Percentiles rank a stretch among this genome's conserved stretches.
These are phyloP conservation scores for Marasmius oreades DNA, from an alignment of 1,284 basidiomycete genomes.

Conservation along the genomic window DNA sequence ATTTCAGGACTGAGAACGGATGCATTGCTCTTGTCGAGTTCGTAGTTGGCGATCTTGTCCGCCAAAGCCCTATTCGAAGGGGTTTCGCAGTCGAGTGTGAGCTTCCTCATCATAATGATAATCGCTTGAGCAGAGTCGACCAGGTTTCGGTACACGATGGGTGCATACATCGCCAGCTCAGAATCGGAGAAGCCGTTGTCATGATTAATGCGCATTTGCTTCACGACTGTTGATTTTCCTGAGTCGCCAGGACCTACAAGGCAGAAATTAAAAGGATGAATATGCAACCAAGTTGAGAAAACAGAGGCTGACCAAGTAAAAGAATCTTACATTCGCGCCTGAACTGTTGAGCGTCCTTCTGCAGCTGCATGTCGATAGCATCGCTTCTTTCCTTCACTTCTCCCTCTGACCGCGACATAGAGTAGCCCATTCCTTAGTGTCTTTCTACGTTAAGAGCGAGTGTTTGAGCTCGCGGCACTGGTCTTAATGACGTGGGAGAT, in stretches of 20 bases:
- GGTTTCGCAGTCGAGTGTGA: slow-evolving; percentile 80
- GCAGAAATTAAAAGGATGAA: slow-evolving; percentile 2
- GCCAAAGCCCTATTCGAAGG: slow-evolving; percentile 73
- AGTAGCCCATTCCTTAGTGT: no score
- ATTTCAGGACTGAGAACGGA: slow-evolving; percentile 60
- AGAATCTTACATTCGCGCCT: slow-evolving; percentile 95
- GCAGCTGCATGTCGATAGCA: slow-evolving; percentile 68
- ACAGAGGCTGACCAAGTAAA: slow-evolving; percentile 67
- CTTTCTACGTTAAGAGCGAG: no score
- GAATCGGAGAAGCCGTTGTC: slow-evolving; percentile 86
- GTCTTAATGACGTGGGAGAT: no score
- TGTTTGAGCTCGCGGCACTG: no score
- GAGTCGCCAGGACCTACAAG: slow-evolving; percentile 62
- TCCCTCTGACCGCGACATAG: slow-evolving; percentile 33
- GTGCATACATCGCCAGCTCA: slow-evolving; percentile 78
- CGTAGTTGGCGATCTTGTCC: slow-evolving; percentile 62
- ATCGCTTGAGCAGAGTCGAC: slow-evolving; percentile 90
- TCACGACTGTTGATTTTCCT: slow-evolving; percentile 95
- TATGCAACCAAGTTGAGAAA: neutral
- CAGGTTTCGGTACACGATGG: slow-evolving; percentile 83
- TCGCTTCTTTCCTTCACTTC: slow-evolving; percentile 66
- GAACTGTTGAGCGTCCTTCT: slow-evolving; percentile 71
- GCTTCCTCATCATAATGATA: slow-evolving; percentile 86
- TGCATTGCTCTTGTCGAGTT: slow-evolving; percentile 36
- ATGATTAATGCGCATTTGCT: slow-evolving; percentile 99